Conservation (phyloP, 495 filamentous ascomycete genomes). For the Talaromyces liani region DNA sequence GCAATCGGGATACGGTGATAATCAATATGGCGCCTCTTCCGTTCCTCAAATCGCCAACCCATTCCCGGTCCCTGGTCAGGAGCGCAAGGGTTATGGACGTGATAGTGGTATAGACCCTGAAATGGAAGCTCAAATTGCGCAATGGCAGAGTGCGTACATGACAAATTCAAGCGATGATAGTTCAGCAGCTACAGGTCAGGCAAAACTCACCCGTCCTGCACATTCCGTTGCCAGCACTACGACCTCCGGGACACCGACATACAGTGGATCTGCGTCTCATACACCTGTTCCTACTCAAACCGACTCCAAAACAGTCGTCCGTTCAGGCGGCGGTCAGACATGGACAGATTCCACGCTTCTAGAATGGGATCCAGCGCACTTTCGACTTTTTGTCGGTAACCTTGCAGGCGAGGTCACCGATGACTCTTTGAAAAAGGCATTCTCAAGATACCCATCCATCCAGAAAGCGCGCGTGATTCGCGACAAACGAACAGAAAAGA, state of each 20-base stretch:
- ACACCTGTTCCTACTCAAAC: constrained; percentile 35
- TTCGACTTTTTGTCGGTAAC: constrained; percentile 92
- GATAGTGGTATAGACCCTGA: constrained; percentile 66
- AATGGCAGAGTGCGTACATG: constrained; percentile 92
- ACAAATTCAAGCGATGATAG: constrained; percentile 27
- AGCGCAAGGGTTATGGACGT: constrained; percentile 34
- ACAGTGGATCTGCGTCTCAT: constrained; percentile 28
- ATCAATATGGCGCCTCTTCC: constrained; percentile 42
- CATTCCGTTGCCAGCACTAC: constrained; percentile 28
- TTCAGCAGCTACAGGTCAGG: constrained; percentile 24
- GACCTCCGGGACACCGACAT: constrained; percentile 34
- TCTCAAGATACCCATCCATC: constrained; percentile 77
- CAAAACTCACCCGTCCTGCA: constrained; percentile 13
- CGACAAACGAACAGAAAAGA: constrained; percentile 93
- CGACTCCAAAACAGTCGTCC: constrained; percentile 65
- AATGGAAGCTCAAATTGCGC: constrained; percentile 85
- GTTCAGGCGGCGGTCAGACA: constrained; percentile 79
- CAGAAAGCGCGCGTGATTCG: constrained; percentile 91
- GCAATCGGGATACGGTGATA: constrained; percentile 44
- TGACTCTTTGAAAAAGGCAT: constrained; percentile 89
- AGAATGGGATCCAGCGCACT: constrained; percentile 95
- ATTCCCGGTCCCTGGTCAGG: constrained; percentile 59
- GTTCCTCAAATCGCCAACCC: constrained; percentile 80
- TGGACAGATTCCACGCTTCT: constrained; percentile 83
- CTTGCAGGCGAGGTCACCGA: constrained; percentile 98